Percentiles rank a stretch among this genome's conserved stretches.
Evolutionary conservation across 2,329 filamentous ascomycete genomes (phyloP).

Genomic region (Fusarium longipes): DNA sequence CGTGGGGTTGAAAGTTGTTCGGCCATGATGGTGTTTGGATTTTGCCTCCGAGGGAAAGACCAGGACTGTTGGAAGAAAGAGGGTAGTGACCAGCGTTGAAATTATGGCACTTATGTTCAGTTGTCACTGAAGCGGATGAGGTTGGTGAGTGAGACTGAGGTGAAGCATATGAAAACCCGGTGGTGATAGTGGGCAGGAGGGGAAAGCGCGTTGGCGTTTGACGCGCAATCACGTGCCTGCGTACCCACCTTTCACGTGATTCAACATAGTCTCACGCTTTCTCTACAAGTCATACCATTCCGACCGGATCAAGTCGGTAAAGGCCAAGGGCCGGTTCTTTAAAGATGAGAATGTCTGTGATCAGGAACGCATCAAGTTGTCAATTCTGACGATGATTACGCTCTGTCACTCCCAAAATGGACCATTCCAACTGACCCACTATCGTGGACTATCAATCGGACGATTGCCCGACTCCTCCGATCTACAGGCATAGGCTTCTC

Average conservation of each 20-base stretch:
- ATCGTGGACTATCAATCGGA: background rate
- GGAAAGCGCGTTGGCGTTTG: constrained; percentile 28
- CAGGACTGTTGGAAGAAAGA: background rate
- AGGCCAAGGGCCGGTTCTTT: background rate
- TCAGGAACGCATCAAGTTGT: background rate
- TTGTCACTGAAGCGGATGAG: background rate
- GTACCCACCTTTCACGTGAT: background rate
- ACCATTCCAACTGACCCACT: background rate
- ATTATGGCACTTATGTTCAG: background rate
- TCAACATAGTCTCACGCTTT: background rate
- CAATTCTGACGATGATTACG: background rate
- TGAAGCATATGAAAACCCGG: constrained; percentile 17
- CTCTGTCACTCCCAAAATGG: background rate
- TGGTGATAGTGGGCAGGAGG: constrained; percentile 24
- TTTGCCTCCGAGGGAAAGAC: constrained; percentile 2
- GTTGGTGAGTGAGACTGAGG: background rate
- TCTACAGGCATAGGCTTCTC: background rate
- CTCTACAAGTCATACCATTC: background rate
- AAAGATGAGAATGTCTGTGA: too few species aligned
- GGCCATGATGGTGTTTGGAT: constrained; percentile 63
- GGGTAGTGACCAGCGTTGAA: accelerated
- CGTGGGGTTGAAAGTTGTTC: constrained; percentile 79
- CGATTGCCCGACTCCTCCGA: constrained; percentile 20
- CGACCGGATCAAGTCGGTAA: background rate
- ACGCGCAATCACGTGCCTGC: constrained; percentile 39